These are phyloP conservation scores for Sugiyamaella smithiae DNA, from an alignment of 805 yeast species.

Conservation along the genomic window DNA sequence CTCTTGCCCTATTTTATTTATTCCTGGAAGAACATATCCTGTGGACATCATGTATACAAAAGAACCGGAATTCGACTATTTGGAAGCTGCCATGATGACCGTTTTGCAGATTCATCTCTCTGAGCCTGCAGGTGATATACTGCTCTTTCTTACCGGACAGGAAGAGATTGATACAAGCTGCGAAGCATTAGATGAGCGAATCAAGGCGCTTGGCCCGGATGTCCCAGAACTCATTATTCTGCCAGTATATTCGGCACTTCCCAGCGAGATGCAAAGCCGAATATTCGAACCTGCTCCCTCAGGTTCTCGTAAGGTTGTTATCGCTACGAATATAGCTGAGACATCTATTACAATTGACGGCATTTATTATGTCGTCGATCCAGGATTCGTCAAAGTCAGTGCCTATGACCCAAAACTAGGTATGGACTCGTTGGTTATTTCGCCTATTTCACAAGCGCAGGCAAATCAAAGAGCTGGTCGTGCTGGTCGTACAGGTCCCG, in stretches of 20 bases:
- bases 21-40: slow-evolving; percentile 93
- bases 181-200: slow-evolving; percentile 63
- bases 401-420: slow-evolving; percentile 84
- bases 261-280: slow-evolving; percentile 73
- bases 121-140: slow-evolving; percentile 65
- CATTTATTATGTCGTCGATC: slow-evolving; percentile 89
- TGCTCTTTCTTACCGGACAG: slow-evolving; percentile 92
- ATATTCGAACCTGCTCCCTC: slow-evolving; percentile 88
- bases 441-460: slow-evolving; percentile 90
- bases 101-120: slow-evolving; percentile 81
- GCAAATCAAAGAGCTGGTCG: slow-evolving; percentile 97
- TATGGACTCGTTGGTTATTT: slow-evolving; percentile 80
- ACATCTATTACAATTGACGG: slow-evolving; percentile 96
- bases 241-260: slow-evolving; percentile 89
- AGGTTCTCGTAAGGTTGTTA: slow-evolving; percentile 75
- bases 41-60: slow-evolving; percentile 81
- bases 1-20: slow-evolving; percentile 79
- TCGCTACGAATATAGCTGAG: slow-evolving; percentile 97
- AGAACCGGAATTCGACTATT: slow-evolving; percentile 86
- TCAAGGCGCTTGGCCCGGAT: slow-evolving; percentile 60
- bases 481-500: slow-evolving; percentile 98
- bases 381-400: slow-evolving; percentile 92
- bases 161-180: slow-evolving; percentile 90
- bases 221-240: slow-evolving; percentile 64
- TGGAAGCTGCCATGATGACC: slow-evolving; percentile 85